These are phyloP conservation scores for Kwoniella sp. DNA, from an alignment of 768 basidiomycete genomes.

Conservation along the genomic window DNA sequence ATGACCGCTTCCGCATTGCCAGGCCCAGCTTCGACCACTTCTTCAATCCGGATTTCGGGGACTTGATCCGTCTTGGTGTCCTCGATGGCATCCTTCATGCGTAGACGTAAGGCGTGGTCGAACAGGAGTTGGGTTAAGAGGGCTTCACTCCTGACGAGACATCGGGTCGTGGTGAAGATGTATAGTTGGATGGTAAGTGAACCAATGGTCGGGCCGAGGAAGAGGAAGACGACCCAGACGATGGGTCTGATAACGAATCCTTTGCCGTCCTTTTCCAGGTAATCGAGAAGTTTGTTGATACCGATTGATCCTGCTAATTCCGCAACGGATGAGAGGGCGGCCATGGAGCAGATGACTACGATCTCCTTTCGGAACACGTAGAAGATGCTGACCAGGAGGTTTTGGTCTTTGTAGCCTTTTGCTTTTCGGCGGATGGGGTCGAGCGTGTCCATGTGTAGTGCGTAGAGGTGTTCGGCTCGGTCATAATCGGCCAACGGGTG, in stretches of 20 bases:
- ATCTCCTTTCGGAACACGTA: conserved; percentile 34
- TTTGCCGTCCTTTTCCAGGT: conserved; percentile 64
- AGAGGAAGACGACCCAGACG: conserved; percentile 66
- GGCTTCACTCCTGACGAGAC: conserved; percentile 61
- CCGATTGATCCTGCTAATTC: conserved; percentile 57
- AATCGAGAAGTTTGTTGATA: conserved; percentile 58
- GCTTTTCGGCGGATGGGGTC: conserved; percentile 56
- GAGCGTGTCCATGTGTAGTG: conserved; percentile 49
- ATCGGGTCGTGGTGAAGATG: conserved; percentile 57
- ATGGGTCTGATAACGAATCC: conserved; percentile 64
- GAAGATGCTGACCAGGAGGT: conserved; percentile 61
- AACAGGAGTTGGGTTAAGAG: conserved; percentile 71
- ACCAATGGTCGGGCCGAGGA: conserved; percentile 50
- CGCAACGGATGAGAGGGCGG: conserved; percentile 31
- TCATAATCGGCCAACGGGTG: conserved; percentile 62
- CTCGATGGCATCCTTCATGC: conserved; percentile 60
- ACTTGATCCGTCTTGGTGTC: neutral
- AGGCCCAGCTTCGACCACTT: conserved; percentile 34
- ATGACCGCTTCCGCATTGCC: conserved; percentile 8
- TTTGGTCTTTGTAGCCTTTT: conserved; percentile 57
- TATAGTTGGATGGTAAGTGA: conserved; percentile 63
- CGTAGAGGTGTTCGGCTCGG: conserved; percentile 49
- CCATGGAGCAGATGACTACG: conserved; percentile 33
- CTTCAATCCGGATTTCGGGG: conserved; percentile 31
- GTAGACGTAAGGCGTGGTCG: conserved; percentile 74